phyloP scores from a whole-genome alignment of 345 rosid genomes.

The Eucalyptus grandis region DNA sequence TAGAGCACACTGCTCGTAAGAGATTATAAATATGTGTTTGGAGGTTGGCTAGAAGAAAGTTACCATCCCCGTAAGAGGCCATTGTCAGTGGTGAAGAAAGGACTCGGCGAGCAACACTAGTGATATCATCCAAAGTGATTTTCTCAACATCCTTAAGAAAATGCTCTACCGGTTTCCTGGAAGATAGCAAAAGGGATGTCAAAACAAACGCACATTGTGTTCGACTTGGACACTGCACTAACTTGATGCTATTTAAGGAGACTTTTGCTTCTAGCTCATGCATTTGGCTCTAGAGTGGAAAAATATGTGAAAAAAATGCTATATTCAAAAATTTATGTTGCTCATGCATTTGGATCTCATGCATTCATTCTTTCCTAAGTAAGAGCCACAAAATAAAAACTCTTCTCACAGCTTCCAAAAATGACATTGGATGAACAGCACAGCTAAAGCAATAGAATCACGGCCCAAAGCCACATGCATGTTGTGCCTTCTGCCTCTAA shows the following conservation, averaged over 20 bases:
- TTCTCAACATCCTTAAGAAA: conserved; percentile 59
- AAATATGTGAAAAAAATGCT: background rate
- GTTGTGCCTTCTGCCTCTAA: background rate
- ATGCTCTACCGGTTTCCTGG: conserved; percentile 62
- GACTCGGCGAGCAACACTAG: conserved; percentile 33
- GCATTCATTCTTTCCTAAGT: background rate
- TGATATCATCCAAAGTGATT: conserved; percentile 47
- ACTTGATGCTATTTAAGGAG: background rate
- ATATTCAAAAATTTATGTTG: background rate
- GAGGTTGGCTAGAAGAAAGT: background rate
- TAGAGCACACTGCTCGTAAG: background rate
- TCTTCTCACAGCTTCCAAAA: background rate
- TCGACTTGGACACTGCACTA: background rate
- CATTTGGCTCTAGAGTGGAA: background rate
- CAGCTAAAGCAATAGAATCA: background rate
- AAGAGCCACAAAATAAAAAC: background rate
- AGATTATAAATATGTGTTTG: background rate
- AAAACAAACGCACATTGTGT: background rate
- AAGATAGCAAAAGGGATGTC: background rate
- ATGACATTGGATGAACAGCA: background rate
- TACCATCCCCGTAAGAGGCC: conserved; percentile 91
- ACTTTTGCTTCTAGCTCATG: background rate
- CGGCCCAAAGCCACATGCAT: background rate
- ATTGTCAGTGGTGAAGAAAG: conserved; percentile 79
- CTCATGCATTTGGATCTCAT: background rate